Evolutionary conservation across 495 filamentous ascomycete species (phyloP), one percentile per base, ranked within the genome.

Genomic region (Neurospora tetrasperma): DNA sequence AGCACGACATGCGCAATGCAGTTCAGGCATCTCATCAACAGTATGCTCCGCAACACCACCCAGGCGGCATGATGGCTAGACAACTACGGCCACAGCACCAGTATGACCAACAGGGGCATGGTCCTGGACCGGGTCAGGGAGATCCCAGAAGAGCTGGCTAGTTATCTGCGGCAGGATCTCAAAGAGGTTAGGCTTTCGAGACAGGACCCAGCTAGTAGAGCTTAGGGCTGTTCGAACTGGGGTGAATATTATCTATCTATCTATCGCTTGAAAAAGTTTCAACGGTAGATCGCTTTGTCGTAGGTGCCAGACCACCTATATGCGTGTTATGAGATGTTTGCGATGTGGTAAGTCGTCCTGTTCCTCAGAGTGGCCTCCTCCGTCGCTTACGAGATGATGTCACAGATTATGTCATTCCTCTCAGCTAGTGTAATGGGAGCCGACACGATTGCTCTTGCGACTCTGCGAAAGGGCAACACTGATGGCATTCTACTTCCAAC

Each of bases 1-100:
- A 78, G 70, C 76, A 77, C 20, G 78, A 76, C n/a, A 69, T 44
- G 31, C 40, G 23, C 39, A 70, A 70, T 11, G 20, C 35, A 42
- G 54, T 38, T 16, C 69, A 71, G n/a, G 14, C 42, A 43, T 74
- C 71, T 73, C 42, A 73, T 70, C 40, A 73, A 42, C 46, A 66
- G 9, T 69, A 39, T 40, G 48, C 73, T 20, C 41, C 43, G 39
- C 71, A 71, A 20, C 74, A 73, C 39, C 77, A 78, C 27, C 54
- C 35, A 35, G 54, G 54, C 27, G 75, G 75, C 23, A 76, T 82
- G 9, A 69, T 83, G 20, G 76, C 76, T 69, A 78, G 79, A 31
- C 80, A 81, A 68, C 69, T 82, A 6, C 73, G 82, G 62, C 82
- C 82, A 11, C 81, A 80, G 12, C 80, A 82, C 11, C 54, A 68